phyloP scores from a whole-genome alignment of 768 basidiomycete genomes.

The Tulasnella sp. region DNA sequence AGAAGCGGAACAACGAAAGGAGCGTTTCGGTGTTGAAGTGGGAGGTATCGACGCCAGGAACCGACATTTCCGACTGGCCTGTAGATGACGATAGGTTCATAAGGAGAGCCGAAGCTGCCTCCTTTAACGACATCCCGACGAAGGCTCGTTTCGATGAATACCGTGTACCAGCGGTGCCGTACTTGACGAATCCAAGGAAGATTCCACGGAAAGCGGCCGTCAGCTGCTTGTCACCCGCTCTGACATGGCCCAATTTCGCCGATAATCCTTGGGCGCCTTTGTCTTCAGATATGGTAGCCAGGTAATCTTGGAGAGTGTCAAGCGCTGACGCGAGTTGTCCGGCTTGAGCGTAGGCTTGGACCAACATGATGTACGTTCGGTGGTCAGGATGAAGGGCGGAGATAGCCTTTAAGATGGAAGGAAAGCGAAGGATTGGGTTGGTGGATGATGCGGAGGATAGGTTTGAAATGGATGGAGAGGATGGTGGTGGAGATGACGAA shows the following conservation, averaged over 20 bases:
- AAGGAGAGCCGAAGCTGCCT: neutral
- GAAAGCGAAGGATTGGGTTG: conserved; percentile 21
- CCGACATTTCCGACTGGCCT: neutral
- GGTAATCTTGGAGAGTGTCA: conserved; percentile 42
- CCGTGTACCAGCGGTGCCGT: conserved; percentile 28
- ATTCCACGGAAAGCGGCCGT: conserved; percentile 46
- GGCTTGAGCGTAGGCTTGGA: conserved; percentile 60
- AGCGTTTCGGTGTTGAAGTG: neutral
- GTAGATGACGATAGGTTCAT: neutral
- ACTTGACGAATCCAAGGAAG: conserved; percentile 62
- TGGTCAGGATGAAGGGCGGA: conserved; percentile 41
- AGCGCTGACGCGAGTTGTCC: conserved; percentile 52
- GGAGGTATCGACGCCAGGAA: neutral
- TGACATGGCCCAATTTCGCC: conserved; percentile 39
- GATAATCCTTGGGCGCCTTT: neutral
- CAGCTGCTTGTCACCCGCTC: conserved; percentile 11
- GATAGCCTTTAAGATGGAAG: conserved; percentile 21
- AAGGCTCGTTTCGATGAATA: neutral
- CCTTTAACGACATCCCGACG: neutral
- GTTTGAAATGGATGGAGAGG: neutral
- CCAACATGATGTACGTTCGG: conserved; percentile 53
- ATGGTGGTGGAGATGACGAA: too few relatives aligned
- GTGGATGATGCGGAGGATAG: neutral
- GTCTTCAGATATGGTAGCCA: neutral
- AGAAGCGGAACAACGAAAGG: neutral